phyloP scores from a whole-genome alignment of 768 basidiomycete species.

The Agrocybe chaxingu region DNA sequence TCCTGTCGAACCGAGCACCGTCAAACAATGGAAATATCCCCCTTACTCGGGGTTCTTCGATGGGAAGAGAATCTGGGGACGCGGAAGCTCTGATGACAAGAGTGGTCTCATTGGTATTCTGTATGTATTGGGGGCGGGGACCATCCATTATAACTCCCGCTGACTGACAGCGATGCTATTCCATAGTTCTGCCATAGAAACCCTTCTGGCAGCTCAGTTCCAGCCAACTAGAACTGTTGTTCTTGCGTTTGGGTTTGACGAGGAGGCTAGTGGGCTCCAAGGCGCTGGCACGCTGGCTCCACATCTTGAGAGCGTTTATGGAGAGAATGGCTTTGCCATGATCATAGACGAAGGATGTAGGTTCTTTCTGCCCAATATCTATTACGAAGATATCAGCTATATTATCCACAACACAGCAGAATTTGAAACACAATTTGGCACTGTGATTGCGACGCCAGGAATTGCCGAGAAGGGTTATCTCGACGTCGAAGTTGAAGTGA shows the following conservation, averaged over 20 bases:
- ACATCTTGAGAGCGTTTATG: conserved; percentile 58
- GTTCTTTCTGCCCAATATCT: conserved; percentile 10
- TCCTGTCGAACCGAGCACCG: conserved; percentile 55
- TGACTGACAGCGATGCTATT: neutral
- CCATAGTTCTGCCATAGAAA: conserved; percentile 51
- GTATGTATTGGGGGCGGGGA: conserved; percentile 26
- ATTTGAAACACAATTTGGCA: conserved; percentile 47
- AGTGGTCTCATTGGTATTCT: conserved; percentile 66
- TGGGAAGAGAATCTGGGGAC: conserved; percentile 70
- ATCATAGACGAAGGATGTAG: conserved; percentile 87
- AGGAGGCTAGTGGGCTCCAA: conserved; percentile 56
- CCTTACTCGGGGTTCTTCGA: conserved; percentile 65
- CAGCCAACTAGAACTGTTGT: conserved; percentile 61
- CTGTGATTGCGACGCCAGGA: conserved; percentile 56
- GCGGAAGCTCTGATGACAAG: conserved; percentile 77
- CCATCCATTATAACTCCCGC: too few relatives aligned
- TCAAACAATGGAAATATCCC: conserved; percentile 55
- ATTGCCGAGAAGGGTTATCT: conserved; percentile 75
- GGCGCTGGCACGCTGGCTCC: conserved; percentile 50
- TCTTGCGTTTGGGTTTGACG: conserved; percentile 73
- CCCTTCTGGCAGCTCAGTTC: conserved; percentile 57
- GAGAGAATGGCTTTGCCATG: conserved; percentile 68
- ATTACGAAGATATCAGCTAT: neutral
- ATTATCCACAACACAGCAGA: conserved; percentile 31
- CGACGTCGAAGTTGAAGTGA: conserved; percentile 59